These are phyloP conservation scores for Plantago major DNA, from an alignment of 257 asterid species.

Conservation along the genomic window DNA sequence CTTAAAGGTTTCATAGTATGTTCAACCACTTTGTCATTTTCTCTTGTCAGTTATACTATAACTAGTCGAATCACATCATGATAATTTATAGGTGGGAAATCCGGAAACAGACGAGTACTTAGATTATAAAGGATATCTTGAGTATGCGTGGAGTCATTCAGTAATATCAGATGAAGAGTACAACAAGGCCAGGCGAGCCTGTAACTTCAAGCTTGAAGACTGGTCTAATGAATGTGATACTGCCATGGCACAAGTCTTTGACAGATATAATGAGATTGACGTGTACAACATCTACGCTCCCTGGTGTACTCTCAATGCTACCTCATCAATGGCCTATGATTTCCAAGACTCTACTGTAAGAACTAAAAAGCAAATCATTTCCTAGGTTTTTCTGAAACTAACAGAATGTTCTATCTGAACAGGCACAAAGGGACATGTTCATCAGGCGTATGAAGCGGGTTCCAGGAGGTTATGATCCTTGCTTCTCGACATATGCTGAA, in stretches of 20 bases:
- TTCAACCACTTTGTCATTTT: background rate
- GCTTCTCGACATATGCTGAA: conserved; percentile 42
- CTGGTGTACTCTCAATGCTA: conserved; percentile 46
- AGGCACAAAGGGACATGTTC: conserved; percentile 28
- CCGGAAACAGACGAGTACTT: conserved; percentile 73
- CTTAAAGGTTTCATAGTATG: conserved; percentile 83
- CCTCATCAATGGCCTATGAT: conserved; percentile 35
- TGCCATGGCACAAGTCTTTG: conserved; percentile 47
- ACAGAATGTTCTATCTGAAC: background rate
- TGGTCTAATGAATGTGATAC: conserved; percentile 50
- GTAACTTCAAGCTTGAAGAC: conserved; percentile 45
- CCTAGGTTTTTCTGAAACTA: too few relatives aligned
- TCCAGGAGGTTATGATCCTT: conserved; percentile 77
- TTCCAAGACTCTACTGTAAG: too few relatives aligned
- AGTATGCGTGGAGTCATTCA: conserved; percentile 89
- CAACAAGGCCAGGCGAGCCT: conserved; percentile 36
- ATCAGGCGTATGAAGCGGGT: conserved; percentile 29
- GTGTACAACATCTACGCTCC: conserved; percentile 79
- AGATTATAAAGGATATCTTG: conserved; percentile 72
- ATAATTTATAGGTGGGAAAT: conserved; percentile 58
- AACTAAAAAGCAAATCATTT: background rate
- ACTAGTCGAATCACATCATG: background rate
- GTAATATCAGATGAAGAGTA: conserved; percentile 61
- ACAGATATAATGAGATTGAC: conserved; percentile 52
- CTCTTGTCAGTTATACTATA: background rate